Conservation (phyloP, 2,329 filamentous ascomycete species). For the Diaporthe velutina region DNA sequence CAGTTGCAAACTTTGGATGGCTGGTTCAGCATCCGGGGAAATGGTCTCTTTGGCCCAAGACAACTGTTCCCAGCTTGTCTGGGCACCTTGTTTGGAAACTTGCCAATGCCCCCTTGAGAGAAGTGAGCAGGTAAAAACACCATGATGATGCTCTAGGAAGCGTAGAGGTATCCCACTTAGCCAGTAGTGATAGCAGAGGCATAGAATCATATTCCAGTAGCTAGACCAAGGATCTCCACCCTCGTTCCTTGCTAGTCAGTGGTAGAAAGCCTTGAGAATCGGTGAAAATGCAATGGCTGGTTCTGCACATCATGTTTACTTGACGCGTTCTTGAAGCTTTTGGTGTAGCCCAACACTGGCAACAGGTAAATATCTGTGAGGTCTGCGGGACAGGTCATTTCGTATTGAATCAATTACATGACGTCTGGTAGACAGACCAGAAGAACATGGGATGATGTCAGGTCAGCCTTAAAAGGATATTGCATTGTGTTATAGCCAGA, state of each 20-base stretch:
- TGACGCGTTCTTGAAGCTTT: neutral
- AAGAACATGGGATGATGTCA: constrained; percentile 12
- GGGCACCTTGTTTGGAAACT: neutral
- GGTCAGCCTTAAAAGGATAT: constrained; percentile 8
- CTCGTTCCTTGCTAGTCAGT: neutral
- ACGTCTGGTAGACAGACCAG: neutral
- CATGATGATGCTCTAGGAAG: neutral
- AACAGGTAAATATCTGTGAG: too few species aligned
- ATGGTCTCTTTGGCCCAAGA: neutral
- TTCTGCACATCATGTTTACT: too few species aligned
- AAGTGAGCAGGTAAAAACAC: neutral
- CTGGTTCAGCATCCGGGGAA: neutral
- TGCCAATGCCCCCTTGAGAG: neutral
- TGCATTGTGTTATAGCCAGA: constrained; percentile 15
- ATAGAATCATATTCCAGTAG: neutral
- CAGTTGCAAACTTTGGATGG: neutral
- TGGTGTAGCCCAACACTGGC: neutral
- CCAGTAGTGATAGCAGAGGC: neutral
- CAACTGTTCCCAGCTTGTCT: neutral
- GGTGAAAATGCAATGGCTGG: neutral
- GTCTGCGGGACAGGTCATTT: too few species aligned
- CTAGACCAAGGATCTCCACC: neutral
- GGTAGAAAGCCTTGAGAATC: neutral
- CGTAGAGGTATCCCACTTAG: neutral
- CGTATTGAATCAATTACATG: too few species aligned